Evolutionary conservation across 495 filamentous ascomycete species (phyloP), one percentile per base, ranked within the genome.

Genomic region (Penicillium canariense): DNA sequence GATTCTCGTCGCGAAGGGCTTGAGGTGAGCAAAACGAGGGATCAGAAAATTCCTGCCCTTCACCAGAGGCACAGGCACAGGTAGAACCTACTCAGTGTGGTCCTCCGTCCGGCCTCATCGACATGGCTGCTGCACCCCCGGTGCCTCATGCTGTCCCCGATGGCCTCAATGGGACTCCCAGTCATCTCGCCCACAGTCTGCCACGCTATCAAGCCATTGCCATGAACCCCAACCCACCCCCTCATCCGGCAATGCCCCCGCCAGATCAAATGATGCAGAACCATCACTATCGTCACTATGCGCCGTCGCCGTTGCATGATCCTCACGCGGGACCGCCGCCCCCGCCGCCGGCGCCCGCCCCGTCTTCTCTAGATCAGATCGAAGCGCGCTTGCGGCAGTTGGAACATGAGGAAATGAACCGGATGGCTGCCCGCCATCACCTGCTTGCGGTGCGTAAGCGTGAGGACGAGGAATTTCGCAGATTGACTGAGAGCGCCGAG

Each of bases 381-480:
- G 75, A 78, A 54, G 48, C 60, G 40, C 75, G 75, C 7, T 52
- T 78, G 47, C 67, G 75, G 17, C 75, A 78, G 55, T 58, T 78
- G 61, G 75, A 78, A 58, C 72, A 78, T 54, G 75, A 78, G 60
- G 75, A 78, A 54, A 74, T 75, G 50, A 64, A 65, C 40, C 72
- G 75, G 25, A 74, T 73, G 63, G 72, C 72, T 8, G 64, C 75
- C 50, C 71, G 75, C 49, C 71, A 66, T 42, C 75, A 75, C 49
- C 51, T 76, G 20, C 63, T 78, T 48, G 69, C 72, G 18, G 49
- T 76, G n/a, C 68, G 75, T 34, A 75, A 76, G 56, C 72, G 74
- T n/a, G 75, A 78, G 40, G 75, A 78, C 47, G 75, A 78, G 22
- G 75, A 78, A 28, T 78, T 77, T 30, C 72, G 75, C 47, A 65